Evolutionary conservation across 768 basidiomycete genomes (phyloP), one percentile per base, ranked within the genome.

Genomic region (Xerocomus potaroensis): DNA sequence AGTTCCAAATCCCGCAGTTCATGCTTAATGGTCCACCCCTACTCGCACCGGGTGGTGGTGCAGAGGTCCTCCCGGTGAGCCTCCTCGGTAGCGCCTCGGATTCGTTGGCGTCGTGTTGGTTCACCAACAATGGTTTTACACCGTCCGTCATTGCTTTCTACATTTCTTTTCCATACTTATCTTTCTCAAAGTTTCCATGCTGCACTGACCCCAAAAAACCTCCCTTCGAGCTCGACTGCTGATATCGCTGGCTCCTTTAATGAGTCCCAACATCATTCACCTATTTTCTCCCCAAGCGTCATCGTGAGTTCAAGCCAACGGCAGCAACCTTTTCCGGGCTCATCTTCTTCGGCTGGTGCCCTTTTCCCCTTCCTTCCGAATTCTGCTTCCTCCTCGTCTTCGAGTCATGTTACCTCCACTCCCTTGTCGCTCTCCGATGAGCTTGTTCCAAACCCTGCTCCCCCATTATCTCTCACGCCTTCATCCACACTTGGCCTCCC

Each of bases 11-110:
- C 30, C 86, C 85, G 4, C 72, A 76, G 22, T 87, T 83, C 61
- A 75, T 87, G 66, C 69, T 78, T 56, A 65, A 65, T 49, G 75
- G 74, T 4, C 71, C 76, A 0, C 83, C 86, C 22, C 74, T 76
- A 2, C 73, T 88, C 18, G 83, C 82, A 2, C 79, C 74, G 2
- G 85, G 84, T 18, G 86, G 85, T 19, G 85, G 87, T 29, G 85
- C 82, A 9, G 87, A 88, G 64, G 79, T 84, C 12, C 60, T 87
- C n/a, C 78, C 83, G 10, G 66, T 69, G 3, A 72, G 72, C 31
- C 64, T 74, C 47, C 55, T 62, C 18, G 60, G 54, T 36, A 54
- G 42, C 22, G 14, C 21, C 18, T 42, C 61, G 15, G 54, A 35
- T 62, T 62, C 59, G 9, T 43, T 64, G 16, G 64, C 69, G 30